Percentiles rank a stretch among this genome's conserved stretches.
Evolutionary conservation across 768 basidiomycete species (phyloP).

Genomic region (Hericium erinaceus): DNA sequence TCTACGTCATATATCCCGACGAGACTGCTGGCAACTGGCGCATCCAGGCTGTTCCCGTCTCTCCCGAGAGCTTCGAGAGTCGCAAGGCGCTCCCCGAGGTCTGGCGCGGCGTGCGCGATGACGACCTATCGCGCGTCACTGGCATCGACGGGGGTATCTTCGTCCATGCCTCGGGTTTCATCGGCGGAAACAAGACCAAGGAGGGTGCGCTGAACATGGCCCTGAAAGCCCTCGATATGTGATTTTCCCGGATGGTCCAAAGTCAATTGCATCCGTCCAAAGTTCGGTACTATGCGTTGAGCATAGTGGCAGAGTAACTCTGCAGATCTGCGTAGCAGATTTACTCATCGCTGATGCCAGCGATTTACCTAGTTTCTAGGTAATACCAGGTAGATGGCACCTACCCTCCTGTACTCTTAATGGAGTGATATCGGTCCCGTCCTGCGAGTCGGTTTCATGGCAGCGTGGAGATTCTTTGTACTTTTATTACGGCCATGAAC

Average conservation of each 20-base stretch:
- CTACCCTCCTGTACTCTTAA: no score
- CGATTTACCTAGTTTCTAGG: no score
- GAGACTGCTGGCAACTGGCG: slow-evolving; percentile 74
- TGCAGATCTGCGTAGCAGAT: no score
- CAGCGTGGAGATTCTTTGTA: no score
- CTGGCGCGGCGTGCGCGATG: slow-evolving; percentile 91
- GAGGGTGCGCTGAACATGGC: slow-evolving; percentile 83
- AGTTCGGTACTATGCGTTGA: no score
- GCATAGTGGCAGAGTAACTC: no score
- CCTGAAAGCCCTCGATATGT: slow-evolving; percentile 43
- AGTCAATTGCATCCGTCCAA: no score
- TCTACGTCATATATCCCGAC: slow-evolving; percentile 89
- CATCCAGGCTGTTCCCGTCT: slow-evolving; percentile 81
- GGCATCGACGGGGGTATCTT: slow-evolving; percentile 84
- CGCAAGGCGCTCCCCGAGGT: slow-evolving; percentile 86
- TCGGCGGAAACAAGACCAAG: slow-evolving; percentile 89
- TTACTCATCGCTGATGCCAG: no score
- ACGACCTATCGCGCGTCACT: slow-evolving; percentile 57
- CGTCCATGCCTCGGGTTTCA: slow-evolving; percentile 94
- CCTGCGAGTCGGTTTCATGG: no score
- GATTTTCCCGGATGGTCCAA: neutral
- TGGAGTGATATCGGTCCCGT: no score
- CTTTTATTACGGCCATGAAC: no score
- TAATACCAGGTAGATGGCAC: no score
- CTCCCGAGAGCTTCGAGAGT: slow-evolving; percentile 79